Evolutionary conservation across 2,329 filamentous ascomycete species (phyloP).

Genomic region (Aciculosporium take): DNA sequence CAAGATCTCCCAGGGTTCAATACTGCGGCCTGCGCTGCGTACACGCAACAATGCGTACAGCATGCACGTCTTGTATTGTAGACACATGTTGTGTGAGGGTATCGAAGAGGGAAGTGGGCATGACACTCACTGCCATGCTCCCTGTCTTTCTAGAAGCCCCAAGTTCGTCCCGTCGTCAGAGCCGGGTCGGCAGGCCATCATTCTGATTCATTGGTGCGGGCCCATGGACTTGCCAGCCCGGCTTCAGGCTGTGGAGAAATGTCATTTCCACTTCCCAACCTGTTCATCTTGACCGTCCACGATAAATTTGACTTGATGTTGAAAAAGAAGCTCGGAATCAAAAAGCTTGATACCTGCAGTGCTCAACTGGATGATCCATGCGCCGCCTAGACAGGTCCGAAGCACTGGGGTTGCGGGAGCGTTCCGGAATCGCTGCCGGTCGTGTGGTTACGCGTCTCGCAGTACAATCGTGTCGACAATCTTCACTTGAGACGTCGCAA

Average conservation of each 20-base stretch:
- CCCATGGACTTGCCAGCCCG: not conserved
- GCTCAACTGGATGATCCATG: constrained; percentile 1
- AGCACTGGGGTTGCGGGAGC: constrained; percentile 13
- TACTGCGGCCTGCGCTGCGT: not conserved
- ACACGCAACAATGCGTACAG: not conserved
- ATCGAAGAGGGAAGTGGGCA: not conserved
- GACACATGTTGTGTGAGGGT: not conserved
- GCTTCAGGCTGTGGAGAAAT: not conserved
- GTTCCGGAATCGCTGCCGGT: constrained; percentile 18
- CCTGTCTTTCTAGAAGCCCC: constrained; percentile 2
- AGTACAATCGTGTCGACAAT: too few species aligned
- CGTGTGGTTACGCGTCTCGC: too few species aligned
- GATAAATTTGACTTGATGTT: too few species aligned
- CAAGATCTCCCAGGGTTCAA: not conserved
- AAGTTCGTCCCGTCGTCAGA: not conserved
- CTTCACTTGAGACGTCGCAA: too few species aligned
- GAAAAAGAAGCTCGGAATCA: too few species aligned
- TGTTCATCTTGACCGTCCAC: not conserved
- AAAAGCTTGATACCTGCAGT: not conserved
- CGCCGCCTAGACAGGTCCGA: constrained; percentile 5
- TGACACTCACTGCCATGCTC: not conserved
- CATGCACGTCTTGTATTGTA: not conserved
- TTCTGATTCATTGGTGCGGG: not conserved
- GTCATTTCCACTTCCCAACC: too few species aligned
- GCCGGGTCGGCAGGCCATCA: not conserved